These are phyloP conservation scores for Tremella yokohamensis DNA, from an alignment of 768 basidiomycete genomes.

Conservation along the genomic window DNA sequence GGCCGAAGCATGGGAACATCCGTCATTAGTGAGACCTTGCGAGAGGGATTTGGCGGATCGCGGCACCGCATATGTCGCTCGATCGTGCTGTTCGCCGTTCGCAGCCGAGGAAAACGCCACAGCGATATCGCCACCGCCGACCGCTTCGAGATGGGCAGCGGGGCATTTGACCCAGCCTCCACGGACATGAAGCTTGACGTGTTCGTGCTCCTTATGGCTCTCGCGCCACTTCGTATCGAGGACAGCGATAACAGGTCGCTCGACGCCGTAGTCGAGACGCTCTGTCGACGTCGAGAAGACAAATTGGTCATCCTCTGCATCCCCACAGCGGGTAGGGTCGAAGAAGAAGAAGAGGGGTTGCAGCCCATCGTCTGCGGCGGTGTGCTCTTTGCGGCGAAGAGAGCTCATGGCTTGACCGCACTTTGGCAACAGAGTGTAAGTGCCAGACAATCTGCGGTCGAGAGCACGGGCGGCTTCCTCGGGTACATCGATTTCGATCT, in stretches of 20 bases:
- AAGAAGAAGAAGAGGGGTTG: constrained; percentile 69
- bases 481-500: constrained; percentile 63
- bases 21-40: constrained; percentile 59
- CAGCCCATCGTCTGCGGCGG: constrained; percentile 55
- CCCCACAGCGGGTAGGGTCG: constrained; percentile 76
- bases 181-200: constrained; percentile 61
- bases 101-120: constrained; percentile 15
- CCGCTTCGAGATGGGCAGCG: constrained; percentile 57
- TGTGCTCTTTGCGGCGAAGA: constrained; percentile 64
- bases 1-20: constrained; percentile 72
- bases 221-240: constrained; percentile 78
- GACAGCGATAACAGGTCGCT: constrained; percentile 69
- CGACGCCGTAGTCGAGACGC: constrained; percentile 75
- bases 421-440: constrained; percentile 71
- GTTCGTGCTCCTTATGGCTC: constrained; percentile 53
- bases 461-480: constrained; percentile 53
- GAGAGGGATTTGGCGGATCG: constrained; percentile 53
- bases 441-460: constrained; percentile 78
- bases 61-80: constrained; percentile 67
- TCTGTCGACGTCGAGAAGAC: constrained; percentile 76
- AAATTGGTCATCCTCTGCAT: constrained; percentile 71
- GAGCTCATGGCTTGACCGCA: constrained; percentile 85
- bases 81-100: constrained; percentile 16
- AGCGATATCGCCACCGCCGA: constrained; percentile 28
- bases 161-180: constrained; percentile 62